These are phyloP conservation scores for Austropuccinia psidii DNA, from an alignment of 1,284 basidiomycete species.

Conservation along the genomic window DNA sequence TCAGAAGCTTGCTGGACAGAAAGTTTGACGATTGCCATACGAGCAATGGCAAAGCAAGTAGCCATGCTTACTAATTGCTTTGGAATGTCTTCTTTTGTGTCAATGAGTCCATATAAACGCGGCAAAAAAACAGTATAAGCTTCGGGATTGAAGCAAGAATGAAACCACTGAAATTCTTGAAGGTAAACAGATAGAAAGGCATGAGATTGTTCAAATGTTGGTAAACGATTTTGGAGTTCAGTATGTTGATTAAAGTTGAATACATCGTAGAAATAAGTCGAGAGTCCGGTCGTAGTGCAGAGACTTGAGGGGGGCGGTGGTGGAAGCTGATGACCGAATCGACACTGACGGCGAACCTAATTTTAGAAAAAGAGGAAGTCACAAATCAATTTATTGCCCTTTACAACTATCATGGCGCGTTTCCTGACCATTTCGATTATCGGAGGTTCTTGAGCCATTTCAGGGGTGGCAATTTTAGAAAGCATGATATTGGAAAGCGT, in stretches of 20 bases:
- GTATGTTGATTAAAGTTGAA: slow-evolving; percentile 1
- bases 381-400: neutral
- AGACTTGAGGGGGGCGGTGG: neutral
- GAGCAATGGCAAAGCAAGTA: slow-evolving; percentile 21
- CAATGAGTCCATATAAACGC: neutral
- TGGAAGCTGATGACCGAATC: neutral
- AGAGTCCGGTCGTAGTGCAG: slow-evolving; percentile 5
- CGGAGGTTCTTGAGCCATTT: slow-evolving; percentile 12
- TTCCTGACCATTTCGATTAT: slow-evolving; percentile 10
- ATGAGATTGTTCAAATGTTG: slow-evolving; percentile 13
- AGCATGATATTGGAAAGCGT: slow-evolving; percentile 1
- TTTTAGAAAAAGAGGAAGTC: neutral
- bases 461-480: slow-evolving; percentile 3
- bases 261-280: slow-evolving; percentile 10
- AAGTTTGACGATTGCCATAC: slow-evolving; percentile 21
- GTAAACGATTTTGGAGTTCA: slow-evolving; percentile 13
- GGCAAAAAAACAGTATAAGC: neutral
- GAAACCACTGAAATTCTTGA: slow-evolving; percentile 31
- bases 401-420: neutral
- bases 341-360: slow-evolving; percentile 34
- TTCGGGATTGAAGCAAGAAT: slow-evolving; percentile 22
- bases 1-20: neutral
- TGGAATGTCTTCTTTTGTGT: neutral
- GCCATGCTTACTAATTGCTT: slow-evolving; percentile 22
- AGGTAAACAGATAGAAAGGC: slow-evolving; percentile 8